Percentiles rank a stretch among this genome's conserved stretches.
phyloP scores from a whole-genome alignment of 352 stramenopile genomes.

The Phytophthora pseudosyringae region DNA sequence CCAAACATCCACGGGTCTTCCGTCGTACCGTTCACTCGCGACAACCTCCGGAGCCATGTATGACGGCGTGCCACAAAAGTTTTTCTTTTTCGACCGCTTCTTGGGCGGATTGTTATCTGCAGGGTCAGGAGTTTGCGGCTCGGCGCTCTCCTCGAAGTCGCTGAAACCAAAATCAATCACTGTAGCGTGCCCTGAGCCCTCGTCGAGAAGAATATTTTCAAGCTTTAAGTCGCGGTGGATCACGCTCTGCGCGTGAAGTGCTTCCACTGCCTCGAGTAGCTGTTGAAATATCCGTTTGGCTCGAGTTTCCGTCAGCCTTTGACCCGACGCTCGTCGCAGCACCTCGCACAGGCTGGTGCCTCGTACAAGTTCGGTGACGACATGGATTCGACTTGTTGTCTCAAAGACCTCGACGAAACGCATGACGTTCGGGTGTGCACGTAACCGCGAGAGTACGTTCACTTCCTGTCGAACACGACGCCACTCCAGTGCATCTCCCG shows the following conservation, averaged over 20 bases:
- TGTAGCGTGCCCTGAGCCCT: slow-evolving; percentile 29
- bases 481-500: slow-evolving; percentile 58
- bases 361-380: slow-evolving; percentile 59
- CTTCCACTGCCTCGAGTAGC: slow-evolving; percentile 41
- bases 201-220: slow-evolving; percentile 74
- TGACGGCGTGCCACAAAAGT: slow-evolving; percentile 75
- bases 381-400: slow-evolving; percentile 57
- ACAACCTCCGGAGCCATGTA: slow-evolving; percentile 87
- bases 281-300: slow-evolving; percentile 53
- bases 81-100: slow-evolving; percentile 53
- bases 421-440: slow-evolving; percentile 49
- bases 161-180: slow-evolving; percentile 82
- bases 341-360: slow-evolving; percentile 56
- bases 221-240: slow-evolving; percentile 83
- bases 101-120: slow-evolving; percentile 32
- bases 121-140: slow-evolving; percentile 22
- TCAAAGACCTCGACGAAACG: slow-evolving; percentile 70
- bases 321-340: slow-evolving; percentile 34
- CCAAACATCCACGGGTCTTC: slow-evolving; percentile 66
- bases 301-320: slow-evolving; percentile 43
- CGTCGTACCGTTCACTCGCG: slow-evolving; percentile 58
- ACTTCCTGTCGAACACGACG: slow-evolving; percentile 64
- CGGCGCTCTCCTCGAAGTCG: slow-evolving; percentile 44
- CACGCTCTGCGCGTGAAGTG: slow-evolving; percentile 58
- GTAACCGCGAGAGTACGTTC: slow-evolving; percentile 49